phyloP scores from a whole-genome alignment of 2,329 filamentous ascomycete genomes.

The Myrmaecium sp. region DNA sequence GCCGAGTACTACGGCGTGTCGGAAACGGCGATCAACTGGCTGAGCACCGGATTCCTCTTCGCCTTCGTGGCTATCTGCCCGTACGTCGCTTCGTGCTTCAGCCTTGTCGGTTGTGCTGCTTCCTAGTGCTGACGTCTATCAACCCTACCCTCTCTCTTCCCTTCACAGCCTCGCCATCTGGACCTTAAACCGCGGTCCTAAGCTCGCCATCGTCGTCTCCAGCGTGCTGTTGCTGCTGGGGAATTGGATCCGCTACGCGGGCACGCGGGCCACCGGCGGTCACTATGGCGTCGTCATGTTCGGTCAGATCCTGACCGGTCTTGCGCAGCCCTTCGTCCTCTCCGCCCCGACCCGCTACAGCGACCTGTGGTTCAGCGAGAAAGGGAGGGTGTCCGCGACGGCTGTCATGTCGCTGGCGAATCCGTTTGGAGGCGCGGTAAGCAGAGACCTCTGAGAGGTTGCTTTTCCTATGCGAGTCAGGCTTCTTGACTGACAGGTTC shows the following conservation, averaged over 20 bases:
- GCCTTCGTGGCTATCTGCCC: conserved; percentile 62
- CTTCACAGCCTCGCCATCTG: conserved; percentile 42
- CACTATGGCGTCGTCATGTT: conserved; percentile 68
- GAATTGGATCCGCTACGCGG: conserved; percentile 83
- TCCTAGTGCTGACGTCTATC: not conserved
- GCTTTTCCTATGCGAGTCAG: not conserved
- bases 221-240: conserved; percentile 60
- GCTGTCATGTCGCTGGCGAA: conserved; percentile 75
- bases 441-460: conserved; percentile 5
- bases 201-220: conserved; percentile 55
- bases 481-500: conserved; percentile 1
- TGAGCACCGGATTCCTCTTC: conserved; percentile 76
- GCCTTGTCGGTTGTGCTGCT: too few relatives aligned
- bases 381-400: conserved; percentile 71
- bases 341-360: conserved; percentile 80
- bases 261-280: conserved; percentile 40
- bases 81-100: conserved; percentile 19
- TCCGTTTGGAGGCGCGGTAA: conserved; percentile 69
- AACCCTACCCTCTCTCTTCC: conserved; percentile 1
- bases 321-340: conserved; percentile 84
- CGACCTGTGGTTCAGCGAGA: conserved; percentile 83
- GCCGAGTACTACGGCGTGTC: conserved; percentile 59
- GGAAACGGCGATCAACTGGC: conserved; percentile 76
- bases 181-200: conserved; percentile 65
- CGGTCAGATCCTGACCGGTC: conserved; percentile 76